Percentiles rank a stretch among this genome's conserved stretches.
Conservation (phyloP, 2,329 filamentous ascomycete species). For the Cytospora schulzeri region DNA sequence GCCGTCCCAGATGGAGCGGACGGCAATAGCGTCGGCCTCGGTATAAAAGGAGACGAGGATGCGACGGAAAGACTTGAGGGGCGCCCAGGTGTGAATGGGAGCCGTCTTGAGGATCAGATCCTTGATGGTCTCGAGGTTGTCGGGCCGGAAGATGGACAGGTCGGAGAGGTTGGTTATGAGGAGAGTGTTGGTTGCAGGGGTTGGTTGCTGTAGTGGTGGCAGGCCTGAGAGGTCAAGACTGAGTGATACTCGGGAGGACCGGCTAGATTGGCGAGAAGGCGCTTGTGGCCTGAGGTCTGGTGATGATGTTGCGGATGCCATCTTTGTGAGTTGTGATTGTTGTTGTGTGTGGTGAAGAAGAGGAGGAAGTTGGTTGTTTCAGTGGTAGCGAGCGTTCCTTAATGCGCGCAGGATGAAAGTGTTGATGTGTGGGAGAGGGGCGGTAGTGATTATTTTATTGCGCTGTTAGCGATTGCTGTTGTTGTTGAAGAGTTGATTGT, state of each 20-base stretch:
- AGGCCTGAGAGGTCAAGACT: conserved; percentile 74
- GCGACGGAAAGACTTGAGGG: conserved; percentile 79
- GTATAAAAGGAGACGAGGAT: conserved; percentile 80
- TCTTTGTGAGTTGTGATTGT: conserved; percentile 19
- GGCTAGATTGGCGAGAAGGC: conserved; percentile 48
- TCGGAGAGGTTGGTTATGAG: conserved; percentile 81
- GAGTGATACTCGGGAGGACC: conserved; percentile 53
- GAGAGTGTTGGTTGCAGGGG: conserved; percentile 78
- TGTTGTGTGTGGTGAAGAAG: conserved; percentile 9
- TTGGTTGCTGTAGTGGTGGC: conserved; percentile 70
- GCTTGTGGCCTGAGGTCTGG: conserved; percentile 32
- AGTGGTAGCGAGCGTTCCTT: neutral
- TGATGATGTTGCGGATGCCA: conserved; percentile 22
- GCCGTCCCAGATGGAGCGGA: conserved; percentile 74
- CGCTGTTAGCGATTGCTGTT: neutral
- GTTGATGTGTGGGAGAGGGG: too few species aligned
- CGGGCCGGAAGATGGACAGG: conserved; percentile 70
- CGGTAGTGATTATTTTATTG: neutral
- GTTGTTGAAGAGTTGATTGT: too few species aligned
- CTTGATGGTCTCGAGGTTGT: conserved; percentile 74
- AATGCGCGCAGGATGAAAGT: neutral
- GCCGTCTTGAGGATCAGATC: conserved; percentile 71
- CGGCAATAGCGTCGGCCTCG: conserved; percentile 67
- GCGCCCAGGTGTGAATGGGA: conserved; percentile 75
- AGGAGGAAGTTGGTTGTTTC: neutral